phyloP scores from a whole-genome alignment of 495 filamentous ascomycete species.

The Aspergillus egyptiacus region DNA sequence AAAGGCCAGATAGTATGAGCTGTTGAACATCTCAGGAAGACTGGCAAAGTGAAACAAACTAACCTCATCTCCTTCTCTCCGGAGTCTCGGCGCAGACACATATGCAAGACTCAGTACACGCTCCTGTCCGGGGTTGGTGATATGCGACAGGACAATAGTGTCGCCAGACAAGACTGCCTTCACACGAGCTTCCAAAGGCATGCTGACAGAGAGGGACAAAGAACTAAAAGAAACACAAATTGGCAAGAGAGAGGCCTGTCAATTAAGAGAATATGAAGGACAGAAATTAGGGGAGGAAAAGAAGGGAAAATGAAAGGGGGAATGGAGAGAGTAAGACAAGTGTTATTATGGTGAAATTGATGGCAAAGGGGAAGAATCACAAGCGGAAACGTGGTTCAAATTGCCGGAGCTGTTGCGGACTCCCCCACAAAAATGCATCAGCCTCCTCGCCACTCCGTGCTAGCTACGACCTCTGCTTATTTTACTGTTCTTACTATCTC shows the following conservation, averaged over 20 bases:
- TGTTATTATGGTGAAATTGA: slow-evolving; percentile 2
- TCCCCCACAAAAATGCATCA: not conserved
- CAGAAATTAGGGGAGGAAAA: slow-evolving; percentile 10
- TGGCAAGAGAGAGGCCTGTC: slow-evolving; percentile 10
- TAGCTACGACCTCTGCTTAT: not conserved
- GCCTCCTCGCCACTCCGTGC: not conserved
- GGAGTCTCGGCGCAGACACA: slow-evolving; percentile 79
- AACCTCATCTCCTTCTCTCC: slow-evolving; percentile 86
- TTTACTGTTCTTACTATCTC: not conserved
- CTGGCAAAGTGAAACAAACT: slow-evolving; percentile 13
- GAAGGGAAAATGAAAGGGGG: slow-evolving; percentile 16
- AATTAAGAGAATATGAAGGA: not conserved
- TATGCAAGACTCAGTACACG: slow-evolving; percentile 83
- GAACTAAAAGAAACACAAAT: slow-evolving; percentile 13
- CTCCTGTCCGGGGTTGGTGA: slow-evolving; percentile 69
- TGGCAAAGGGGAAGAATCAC: slow-evolving; percentile 2
- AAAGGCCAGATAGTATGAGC: slow-evolving; percentile 4
- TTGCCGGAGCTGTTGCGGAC: slow-evolving; percentile 15
- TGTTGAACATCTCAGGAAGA: not conserved
- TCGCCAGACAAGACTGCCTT: slow-evolving; percentile 93
- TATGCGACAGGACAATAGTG: slow-evolving; percentile 72
- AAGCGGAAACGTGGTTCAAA: slow-evolving; percentile 20
- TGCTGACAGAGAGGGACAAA: slow-evolving; percentile 21
- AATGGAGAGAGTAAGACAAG: slow-evolving; percentile 11
- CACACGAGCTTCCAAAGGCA: slow-evolving; percentile 67